Conservation (phyloP, 805 yeast genomes). For the Groenewaldozyma salmanticensis region DNA sequence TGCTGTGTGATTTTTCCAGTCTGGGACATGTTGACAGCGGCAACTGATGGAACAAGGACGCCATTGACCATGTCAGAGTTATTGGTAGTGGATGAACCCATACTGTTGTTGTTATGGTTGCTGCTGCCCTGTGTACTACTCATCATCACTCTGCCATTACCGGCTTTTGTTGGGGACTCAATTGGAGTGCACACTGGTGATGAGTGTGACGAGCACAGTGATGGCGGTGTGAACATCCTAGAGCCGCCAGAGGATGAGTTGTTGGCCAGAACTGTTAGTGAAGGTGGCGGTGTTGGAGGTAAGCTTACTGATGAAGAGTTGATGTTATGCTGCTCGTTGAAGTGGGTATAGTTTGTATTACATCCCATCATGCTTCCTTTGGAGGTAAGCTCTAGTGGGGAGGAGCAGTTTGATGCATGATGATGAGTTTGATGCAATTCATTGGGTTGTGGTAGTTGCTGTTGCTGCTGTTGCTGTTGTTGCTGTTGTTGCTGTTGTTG, state of each 20-base stretch:
- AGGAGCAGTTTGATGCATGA: background rate
- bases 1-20: too few species aligned
- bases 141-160: too few species aligned
- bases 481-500: slow-evolving; percentile 21
- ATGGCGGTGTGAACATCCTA: slow-evolving; percentile 27
- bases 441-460: background rate
- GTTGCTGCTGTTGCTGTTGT: slow-evolving; percentile 11
- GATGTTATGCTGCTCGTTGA: background rate
- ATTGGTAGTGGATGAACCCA: too few species aligned
- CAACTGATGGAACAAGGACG: too few species aligned
- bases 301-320: slow-evolving; percentile 2
- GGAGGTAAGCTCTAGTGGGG: slow-evolving; percentile 1
- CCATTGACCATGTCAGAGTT: too few species aligned
- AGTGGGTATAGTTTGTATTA: background rate
- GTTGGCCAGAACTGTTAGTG: slow-evolving; percentile 4
- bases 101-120: too few species aligned
- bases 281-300: slow-evolving; percentile 17
- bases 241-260: slow-evolving; percentile 1
- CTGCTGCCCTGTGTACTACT: too few species aligned
- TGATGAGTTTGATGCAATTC: slow-evolving; percentile 3
- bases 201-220: slow-evolving; percentile 22
- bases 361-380: too few species aligned
- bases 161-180: background rate
- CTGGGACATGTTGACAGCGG: too few species aligned
- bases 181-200: slow-evolving; percentile 2